Evolutionary conservation across 2,329 filamentous ascomycete genomes (phyloP), one percentile per base, ranked within the genome.

Genomic region (Dothideomycetes sp.): DNA sequence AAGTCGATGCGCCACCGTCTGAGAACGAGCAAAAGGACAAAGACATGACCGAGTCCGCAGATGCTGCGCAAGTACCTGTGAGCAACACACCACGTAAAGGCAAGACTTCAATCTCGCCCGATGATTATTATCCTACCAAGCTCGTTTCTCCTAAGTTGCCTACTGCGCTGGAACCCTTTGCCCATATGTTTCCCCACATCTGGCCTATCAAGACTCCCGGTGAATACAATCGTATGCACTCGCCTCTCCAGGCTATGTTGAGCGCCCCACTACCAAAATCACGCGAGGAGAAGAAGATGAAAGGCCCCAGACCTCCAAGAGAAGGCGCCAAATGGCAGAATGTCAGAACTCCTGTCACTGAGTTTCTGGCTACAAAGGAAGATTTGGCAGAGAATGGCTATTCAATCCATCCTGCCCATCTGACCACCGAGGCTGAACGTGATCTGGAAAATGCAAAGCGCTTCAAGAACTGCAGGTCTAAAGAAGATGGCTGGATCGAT

Each of bases 171-270:
- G 61, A 76, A 55, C 77, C 80, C 1, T 75, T 95, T 44, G 78
- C 82, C 28, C 76, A 84, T 45, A 84, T 95, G 58, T 96, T 98
- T 50, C 70, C 79, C 7, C 82, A 91, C 53, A 66, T 95, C 27
- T 95, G 91, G 87, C 89, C 88, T 8, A 76, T 95, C 44, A 83
- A 78, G 57, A 83, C 86, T 0, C 84, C 86, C 3, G 91, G 88
- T 4, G 89, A 96, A 58, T 76, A 81, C 54, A 76, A 75, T 50
- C 82, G 79, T 56, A 76, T 98, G 55, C 83, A 93, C 61, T 96
- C 91, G 4, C 88, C 91, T 3, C 65, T 96, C 23, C 77, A 84
- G 47, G 80, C 85, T 1, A 88, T 96, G 65, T 72, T 96, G 48
- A 82, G 80, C 4, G 77, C 83, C 1, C 78, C 84, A 4, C 62